Percentiles rank a stretch among this genome's conserved stretches.
phyloP scores from a whole-genome alignment of 2,329 filamentous ascomycete genomes.

The Arthrobotrys megalospora region DNA sequence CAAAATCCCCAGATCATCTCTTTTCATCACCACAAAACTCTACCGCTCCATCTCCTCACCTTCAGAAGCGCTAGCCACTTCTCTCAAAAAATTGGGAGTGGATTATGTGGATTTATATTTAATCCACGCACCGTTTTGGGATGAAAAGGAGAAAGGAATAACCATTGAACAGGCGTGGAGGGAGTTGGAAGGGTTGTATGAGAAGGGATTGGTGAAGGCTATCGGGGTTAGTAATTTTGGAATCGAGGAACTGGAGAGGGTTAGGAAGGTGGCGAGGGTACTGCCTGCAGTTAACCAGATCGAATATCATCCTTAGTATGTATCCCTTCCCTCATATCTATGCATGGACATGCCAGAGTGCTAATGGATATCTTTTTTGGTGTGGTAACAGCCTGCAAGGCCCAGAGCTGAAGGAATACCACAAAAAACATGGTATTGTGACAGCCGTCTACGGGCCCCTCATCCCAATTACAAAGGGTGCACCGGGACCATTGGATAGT shows the following conservation, averaged over 20 bases:
- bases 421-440: slow-evolving; percentile 60
- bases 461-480: slow-evolving; percentile 67
- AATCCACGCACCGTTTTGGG: slow-evolving; percentile 70
- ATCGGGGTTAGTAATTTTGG: slow-evolving; percentile 86
- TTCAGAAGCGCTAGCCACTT: slow-evolving; percentile 72
- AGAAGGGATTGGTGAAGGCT: slow-evolving; percentile 75
- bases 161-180: slow-evolving; percentile 74
- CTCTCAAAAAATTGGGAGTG: slow-evolving; percentile 76
- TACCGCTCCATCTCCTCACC: slow-evolving; percentile 63
- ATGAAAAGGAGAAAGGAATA: slow-evolving; percentile 65
- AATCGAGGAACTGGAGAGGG: slow-evolving; percentile 71
- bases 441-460: slow-evolving; percentile 63
- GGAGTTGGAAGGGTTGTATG: slow-evolving; percentile 75
- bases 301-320: slow-evolving; percentile 80
- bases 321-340: background rate
- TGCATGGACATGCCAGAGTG: background rate
- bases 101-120: slow-evolving; percentile 81
- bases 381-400: slow-evolving; percentile 58
- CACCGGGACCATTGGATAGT: slow-evolving; percentile 72
- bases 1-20: slow-evolving; percentile 75
- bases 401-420: slow-evolving; percentile 51
- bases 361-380: no score
- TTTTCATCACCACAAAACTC: slow-evolving; percentile 78
- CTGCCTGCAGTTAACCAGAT: slow-evolving; percentile 83
- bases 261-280: slow-evolving; percentile 75